phyloP scores from a whole-genome alignment of 352 stramenopile species.

The Phytophthora pisi region DNA sequence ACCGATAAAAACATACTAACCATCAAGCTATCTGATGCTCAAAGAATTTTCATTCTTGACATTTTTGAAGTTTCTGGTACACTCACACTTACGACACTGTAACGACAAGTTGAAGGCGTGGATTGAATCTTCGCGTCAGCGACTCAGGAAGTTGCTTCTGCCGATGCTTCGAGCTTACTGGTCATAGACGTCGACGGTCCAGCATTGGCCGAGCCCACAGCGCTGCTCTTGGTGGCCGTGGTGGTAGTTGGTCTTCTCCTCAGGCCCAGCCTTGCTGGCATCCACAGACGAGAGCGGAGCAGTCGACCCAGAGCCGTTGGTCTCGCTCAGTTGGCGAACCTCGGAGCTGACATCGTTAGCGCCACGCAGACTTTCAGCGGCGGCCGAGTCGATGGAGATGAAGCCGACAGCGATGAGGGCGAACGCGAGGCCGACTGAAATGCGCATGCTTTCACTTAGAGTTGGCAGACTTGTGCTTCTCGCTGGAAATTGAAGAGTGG shows the following conservation, averaged over 20 bases:
- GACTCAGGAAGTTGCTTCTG: neutral
- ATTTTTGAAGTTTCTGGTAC: neutral
- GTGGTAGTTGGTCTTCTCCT: slow-evolving; percentile 7
- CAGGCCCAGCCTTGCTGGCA: slow-evolving; percentile 4
- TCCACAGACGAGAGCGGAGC: slow-evolving; percentile 1
- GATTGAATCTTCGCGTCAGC: neutral
- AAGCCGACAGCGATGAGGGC: slow-evolving; percentile 1
- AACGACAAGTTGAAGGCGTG: too few species aligned
- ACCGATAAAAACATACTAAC: neutral
- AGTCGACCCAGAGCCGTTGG: slow-evolving; percentile 10
- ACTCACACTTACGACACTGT: neutral
- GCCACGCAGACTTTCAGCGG: slow-evolving; percentile 6
- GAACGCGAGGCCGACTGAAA: neutral
- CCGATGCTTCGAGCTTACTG: neutral
- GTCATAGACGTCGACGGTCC: slow-evolving; percentile 17
- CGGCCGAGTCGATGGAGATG: neutral
- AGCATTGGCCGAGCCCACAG: slow-evolving; percentile 19
- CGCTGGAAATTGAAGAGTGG: slow-evolving; percentile 14
- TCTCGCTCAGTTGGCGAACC: slow-evolving; percentile 8
- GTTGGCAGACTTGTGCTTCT: neutral
- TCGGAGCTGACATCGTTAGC: slow-evolving; percentile 4
- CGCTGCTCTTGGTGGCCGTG: slow-evolving; percentile 7
- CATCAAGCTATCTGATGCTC: neutral
- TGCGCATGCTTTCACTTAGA: slow-evolving; percentile 12
- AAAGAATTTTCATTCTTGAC: neutral